Percentiles rank a stretch among this genome's conserved stretches.
Evolutionary conservation across 2,329 filamentous ascomycete genomes (phyloP).

Genomic region (Paecilomyces niveus): DNA sequence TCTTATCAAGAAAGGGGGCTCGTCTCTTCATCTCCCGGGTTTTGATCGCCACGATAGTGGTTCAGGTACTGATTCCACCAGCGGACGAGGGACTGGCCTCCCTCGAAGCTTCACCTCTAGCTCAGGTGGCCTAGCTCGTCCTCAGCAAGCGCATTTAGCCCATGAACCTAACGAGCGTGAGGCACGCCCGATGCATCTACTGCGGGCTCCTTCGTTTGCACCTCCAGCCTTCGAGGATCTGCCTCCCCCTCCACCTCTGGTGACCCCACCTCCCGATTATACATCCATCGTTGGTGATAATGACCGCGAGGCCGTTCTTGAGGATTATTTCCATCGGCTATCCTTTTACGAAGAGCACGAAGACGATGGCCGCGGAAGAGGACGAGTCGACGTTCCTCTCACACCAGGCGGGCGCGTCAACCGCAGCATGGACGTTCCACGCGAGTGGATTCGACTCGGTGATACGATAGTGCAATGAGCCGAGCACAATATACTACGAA

Average conservation of each 20-base stretch:
- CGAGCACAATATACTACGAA: constrained; percentile 3
- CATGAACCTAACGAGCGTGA: constrained; percentile 39
- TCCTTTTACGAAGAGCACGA: constrained; percentile 59
- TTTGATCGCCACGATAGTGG: constrained; percentile 23
- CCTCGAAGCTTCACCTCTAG: constrained; percentile 33
- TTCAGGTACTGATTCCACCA: constrained; percentile 9
- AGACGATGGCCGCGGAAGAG: constrained; percentile 42
- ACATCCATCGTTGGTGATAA: constrained; percentile 65
- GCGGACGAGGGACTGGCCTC: constrained; percentile 10
- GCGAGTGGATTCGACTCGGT: constrained; percentile 45
- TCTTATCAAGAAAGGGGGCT: constrained; percentile 21
- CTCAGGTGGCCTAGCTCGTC: constrained; percentile 37
- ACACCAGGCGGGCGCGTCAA: constrained; percentile 57
- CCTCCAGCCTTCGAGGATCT: constrained; percentile 83
- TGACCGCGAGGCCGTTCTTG: constrained; percentile 61
- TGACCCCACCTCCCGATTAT: constrained; percentile 81
- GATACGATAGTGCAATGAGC: constrained; percentile 18
- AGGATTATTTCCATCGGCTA: constrained; percentile 80
- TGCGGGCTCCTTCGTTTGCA: constrained; percentile 78
- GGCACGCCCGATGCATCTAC: constrained; percentile 71
- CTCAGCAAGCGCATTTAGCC: constrained; percentile 43
- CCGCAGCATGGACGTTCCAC: constrained; percentile 57
- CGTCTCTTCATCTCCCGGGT: constrained; percentile 12
- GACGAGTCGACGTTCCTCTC: constrained; percentile 51
- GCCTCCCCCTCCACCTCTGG: constrained; percentile 62